phyloP scores from a whole-genome alignment of 2,329 filamentous ascomycete genomes.

The Stagonosporopsis cucurbitacearum region DNA sequence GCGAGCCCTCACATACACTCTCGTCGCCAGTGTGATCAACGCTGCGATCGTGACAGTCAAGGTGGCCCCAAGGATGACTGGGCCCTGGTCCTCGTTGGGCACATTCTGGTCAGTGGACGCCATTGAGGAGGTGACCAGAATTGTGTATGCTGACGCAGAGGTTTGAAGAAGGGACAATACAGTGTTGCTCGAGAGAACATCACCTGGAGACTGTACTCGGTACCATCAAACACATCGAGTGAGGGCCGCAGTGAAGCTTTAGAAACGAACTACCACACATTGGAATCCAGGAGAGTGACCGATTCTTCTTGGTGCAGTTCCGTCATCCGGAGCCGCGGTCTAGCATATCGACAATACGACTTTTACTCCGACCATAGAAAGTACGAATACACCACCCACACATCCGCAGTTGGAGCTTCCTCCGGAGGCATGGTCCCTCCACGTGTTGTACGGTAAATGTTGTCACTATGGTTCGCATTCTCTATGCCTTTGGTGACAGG shows the following conservation, averaged over 20 bases:
- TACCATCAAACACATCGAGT: neutral
- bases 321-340: neutral
- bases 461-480: neutral
- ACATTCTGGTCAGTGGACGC: neutral
- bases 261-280: neutral
- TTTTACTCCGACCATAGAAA: neutral
- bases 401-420: neutral
- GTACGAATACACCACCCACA: neutral
- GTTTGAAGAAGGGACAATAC: neutral
- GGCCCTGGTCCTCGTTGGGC: slow-evolving; percentile 46
- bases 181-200: neutral
- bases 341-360: neutral
- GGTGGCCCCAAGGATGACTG: slow-evolving; percentile 52
- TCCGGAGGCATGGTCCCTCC: neutral
- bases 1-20: slow-evolving; percentile 56
- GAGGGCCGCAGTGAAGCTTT: neutral
- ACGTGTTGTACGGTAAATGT: neutral
- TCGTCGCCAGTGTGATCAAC: slow-evolving; percentile 49
- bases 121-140: neutral
- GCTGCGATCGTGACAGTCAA: slow-evolving; percentile 51
- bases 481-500: neutral
- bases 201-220: neutral
- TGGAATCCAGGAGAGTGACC: neutral
- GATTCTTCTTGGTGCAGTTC: neutral
- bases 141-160: neutral